Evolutionary conservation across 768 basidiomycete genomes (phyloP), one percentile per base, ranked within the genome.

Genomic region (Podaxis rugospora): DNA sequence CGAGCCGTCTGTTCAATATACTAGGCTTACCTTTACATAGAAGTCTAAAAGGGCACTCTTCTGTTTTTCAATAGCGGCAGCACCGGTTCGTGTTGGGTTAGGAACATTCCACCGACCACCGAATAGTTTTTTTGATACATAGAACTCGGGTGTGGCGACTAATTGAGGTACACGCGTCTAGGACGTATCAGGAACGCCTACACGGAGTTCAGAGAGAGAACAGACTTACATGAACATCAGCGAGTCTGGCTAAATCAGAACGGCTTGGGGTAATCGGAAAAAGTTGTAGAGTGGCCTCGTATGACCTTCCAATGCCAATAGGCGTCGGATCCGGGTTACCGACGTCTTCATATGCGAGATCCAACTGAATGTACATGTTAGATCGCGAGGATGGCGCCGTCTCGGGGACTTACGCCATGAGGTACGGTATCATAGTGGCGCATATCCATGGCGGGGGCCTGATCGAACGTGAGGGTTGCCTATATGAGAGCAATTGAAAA

Each of bases 341-440:
- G 4, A 77, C 74, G 46, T 77, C 76, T 63, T 77, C 76, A 56
- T 77, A 76, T 9, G 75, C 62, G 7, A 77, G 69, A 47, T 77
- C 74, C 13, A 77, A 65, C 75, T 76, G 55, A 4, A 25, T 16
- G 47, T 0, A 37, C 35, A 18, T 6, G 36, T 46, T 44, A 61
- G 16, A 7, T 18, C 47, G 42, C 14, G 32, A 37, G 25, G 16
- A 32, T 27, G 25, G 3, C 36, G 28, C 4, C 14, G 23, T 21
- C n/a, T 18, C 1, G 42, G 23, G 1, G 51, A 65, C 67, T 9
- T 62, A 75, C 74, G 5, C 75, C 75, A 57, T 76, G 75, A 35
- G 74, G 61, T 16, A 76, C 72, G 0, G 71, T 74, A 59, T 76
- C 75, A 61, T 76, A 75, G 59, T 74, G 75, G 13, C 75, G 66